A percentile compares a stretch with the other conserved stretches of the same genome.
phyloP scores from a whole-genome alignment of 1,139 yeast species.

The Petasospora rhodanensis region DNA sequence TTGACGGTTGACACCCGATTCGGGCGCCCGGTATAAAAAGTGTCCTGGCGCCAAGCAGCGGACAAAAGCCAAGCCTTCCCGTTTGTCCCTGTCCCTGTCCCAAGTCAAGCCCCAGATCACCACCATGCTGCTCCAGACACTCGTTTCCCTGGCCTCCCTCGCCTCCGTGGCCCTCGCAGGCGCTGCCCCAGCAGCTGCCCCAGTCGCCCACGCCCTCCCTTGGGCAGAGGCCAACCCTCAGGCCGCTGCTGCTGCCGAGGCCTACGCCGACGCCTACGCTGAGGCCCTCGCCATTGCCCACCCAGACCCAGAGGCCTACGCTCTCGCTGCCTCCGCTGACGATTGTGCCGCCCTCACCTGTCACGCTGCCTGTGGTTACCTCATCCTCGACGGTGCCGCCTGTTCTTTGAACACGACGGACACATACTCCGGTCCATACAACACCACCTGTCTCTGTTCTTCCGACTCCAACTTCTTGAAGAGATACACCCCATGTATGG shows the following conservation, averaged over 20 bases:
- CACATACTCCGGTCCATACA: conserved; percentile 12
- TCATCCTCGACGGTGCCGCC: conserved; percentile 21
- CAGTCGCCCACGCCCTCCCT: conserved; percentile 5
- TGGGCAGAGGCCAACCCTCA: conserved; percentile 9
- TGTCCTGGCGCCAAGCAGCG: no score
- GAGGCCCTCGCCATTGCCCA: conserved; percentile 15
- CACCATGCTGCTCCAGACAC: background rate
- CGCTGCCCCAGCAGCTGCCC: conserved; percentile 2
- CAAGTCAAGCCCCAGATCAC: background rate
- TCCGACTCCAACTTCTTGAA: conserved; percentile 18
- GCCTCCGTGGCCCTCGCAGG: conserved; percentile 1
- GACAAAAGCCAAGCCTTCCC: no score
- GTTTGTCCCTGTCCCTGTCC: no score
- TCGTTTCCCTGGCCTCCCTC: background rate
- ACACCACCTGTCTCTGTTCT: conserved; percentile 24
- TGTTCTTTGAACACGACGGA: conserved; percentile 10
- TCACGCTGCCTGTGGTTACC: conserved; percentile 21
- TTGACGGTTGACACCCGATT: no score
- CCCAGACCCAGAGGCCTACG: conserved; percentile 10
- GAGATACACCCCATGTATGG: conserved; percentile 24
- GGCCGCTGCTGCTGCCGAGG: conserved; percentile 12
- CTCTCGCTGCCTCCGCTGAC: conserved; percentile 15
- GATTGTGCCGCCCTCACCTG: conserved; percentile 12
- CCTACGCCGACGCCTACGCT: conserved; percentile 16
- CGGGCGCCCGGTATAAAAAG: no score